These are phyloP conservation scores for Plenodomus tracheiphilus DNA, from an alignment of 2,329 filamentous ascomycete genomes.

Conservation along the genomic window DNA sequence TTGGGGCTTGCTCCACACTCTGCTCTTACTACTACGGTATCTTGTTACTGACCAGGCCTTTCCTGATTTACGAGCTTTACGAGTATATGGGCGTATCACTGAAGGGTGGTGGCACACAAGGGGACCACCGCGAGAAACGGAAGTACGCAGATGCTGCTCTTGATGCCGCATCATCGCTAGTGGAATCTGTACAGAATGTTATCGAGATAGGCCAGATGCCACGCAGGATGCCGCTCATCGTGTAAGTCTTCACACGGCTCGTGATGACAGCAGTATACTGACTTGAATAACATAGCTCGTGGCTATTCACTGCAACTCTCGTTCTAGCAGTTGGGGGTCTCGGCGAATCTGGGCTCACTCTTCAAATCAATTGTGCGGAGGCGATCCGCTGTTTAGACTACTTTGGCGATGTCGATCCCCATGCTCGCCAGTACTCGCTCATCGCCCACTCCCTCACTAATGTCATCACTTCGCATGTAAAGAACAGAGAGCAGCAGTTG, in stretches of 20 bases:
- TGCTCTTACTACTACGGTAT: constrained; percentile 59
- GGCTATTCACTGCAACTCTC: constrained; percentile 37
- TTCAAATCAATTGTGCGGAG: constrained; percentile 25
- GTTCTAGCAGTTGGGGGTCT: constrained; percentile 32
- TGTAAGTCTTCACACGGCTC: constrained; percentile 22
- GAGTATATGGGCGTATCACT: constrained; percentile 38
- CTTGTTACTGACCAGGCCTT: constrained; percentile 57
- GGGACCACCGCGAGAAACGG: constrained; percentile 28
- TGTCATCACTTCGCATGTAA: constrained; percentile 28
- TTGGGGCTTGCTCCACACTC: constrained; percentile 55
- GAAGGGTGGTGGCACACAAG: constrained; percentile 30
- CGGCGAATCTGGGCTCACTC: constrained; percentile 25
- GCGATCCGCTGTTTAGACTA: constrained; percentile 32
- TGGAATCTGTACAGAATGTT: constrained; percentile 29
- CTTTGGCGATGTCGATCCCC: constrained; percentile 31
- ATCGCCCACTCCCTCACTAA: constrained; percentile 31
- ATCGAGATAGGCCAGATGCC: constrained; percentile 25
- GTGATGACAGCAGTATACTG: neutral
- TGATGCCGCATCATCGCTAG: constrained; percentile 31
- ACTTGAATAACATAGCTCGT: constrained; percentile 19
- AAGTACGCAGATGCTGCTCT: constrained; percentile 38
- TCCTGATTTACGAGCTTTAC: constrained; percentile 56
- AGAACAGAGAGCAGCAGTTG: constrained; percentile 25
- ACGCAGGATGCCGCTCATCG: constrained; percentile 36
- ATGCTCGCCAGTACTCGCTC: constrained; percentile 35